These are phyloP conservation scores for Cephalotrichum gorgonifer DNA, from an alignment of 2,329 filamentous ascomycete species.

Conservation along the genomic window DNA sequence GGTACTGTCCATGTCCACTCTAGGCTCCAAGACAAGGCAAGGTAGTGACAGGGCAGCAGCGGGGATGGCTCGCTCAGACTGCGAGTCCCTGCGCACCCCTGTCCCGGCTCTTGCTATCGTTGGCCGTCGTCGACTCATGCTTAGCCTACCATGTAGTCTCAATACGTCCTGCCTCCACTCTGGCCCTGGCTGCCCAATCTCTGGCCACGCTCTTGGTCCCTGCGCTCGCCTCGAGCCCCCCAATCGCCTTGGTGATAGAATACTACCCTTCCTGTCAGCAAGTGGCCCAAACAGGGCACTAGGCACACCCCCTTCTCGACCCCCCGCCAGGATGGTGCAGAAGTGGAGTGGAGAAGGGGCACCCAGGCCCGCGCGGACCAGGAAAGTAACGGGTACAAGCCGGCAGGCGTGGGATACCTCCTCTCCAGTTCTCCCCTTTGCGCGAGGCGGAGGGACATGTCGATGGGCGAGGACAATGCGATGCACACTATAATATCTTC, in stretches of 20 bases:
- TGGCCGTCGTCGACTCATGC: no score
- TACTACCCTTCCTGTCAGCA: constrained; percentile 4
- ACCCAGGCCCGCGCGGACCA: neutral
- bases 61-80: no score
- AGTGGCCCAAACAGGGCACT: constrained; percentile 3
- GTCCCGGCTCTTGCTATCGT: neutral
- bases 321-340: neutral
- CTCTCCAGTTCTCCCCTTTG: neutral
- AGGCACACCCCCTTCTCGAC: neutral
- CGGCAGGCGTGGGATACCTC: neutral
- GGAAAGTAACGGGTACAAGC: neutral
- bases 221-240: neutral
- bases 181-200: neutral
- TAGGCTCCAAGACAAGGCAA: neutral
- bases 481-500: neutral
- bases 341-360: no score
- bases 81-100: no score
- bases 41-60: no score
- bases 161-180: neutral
- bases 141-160: neutral
- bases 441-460: neutral
- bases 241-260: constrained; percentile 3
- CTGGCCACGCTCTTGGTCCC: neutral
- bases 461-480: neutral
- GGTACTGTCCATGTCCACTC: neutral